These are phyloP conservation scores for Torulaspora maleeae DNA, from an alignment of 805 yeast species.

Conservation along the genomic window DNA sequence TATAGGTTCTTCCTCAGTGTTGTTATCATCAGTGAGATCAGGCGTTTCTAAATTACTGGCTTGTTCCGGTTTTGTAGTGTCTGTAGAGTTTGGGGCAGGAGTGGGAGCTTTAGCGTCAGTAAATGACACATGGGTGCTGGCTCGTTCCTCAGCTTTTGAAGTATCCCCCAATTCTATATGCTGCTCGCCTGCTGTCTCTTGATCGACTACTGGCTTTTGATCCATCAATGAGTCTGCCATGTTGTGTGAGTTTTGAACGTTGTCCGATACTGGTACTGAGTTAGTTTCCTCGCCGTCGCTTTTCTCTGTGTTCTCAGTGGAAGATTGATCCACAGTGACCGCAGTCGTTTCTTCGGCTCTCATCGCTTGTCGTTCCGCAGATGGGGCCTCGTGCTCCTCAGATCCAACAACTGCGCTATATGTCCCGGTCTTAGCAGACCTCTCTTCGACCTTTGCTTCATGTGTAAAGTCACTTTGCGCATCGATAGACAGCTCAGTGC, in stretches of 20 bases:
- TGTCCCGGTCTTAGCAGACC: background rate
- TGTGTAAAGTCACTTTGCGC: background rate
- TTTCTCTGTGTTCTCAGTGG: too few species aligned
- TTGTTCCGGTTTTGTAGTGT: background rate
- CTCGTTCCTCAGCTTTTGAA: background rate
- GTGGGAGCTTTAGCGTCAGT: background rate
- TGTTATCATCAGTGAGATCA: constrained; percentile 16
- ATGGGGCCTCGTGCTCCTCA: background rate
- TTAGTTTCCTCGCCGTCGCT: too few species aligned
- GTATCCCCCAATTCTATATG: too few species aligned
- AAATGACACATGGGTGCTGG: background rate
- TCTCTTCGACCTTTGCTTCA: background rate
- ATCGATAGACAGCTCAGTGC: background rate
- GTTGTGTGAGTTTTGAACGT: too few species aligned
- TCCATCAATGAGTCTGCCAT: too few species aligned
- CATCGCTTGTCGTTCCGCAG: background rate
- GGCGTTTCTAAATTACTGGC: constrained; percentile 7
- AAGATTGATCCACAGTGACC: too few species aligned
- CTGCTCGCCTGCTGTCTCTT: background rate
- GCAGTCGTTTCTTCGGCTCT: background rate
- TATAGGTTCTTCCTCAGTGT: constrained; percentile 20
- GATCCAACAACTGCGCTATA: background rate
- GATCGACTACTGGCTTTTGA: background rate
- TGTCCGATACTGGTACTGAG: too few species aligned
- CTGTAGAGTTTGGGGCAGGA: background rate